These are phyloP conservation scores for Salix exigua DNA, from an alignment of 345 rosid species.

Conservation along the genomic window DNA sequence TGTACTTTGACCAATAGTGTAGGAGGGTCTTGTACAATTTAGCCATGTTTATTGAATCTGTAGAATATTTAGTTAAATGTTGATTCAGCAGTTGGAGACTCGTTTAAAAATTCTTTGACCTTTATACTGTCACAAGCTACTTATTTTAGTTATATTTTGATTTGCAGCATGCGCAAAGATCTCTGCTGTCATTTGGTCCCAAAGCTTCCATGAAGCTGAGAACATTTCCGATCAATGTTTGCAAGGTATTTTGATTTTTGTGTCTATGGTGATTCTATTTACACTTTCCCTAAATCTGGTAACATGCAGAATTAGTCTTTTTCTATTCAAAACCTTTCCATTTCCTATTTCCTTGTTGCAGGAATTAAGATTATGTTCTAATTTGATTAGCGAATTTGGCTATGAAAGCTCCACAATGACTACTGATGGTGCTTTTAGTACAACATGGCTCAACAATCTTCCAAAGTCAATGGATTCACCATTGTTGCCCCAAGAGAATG, in stretches of 20 bases:
- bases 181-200: constrained; percentile 89
- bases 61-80: too few relatives aligned
- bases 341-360: constrained; percentile 33
- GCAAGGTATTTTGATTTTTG: constrained; percentile 81
- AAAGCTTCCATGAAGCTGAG: constrained; percentile 73
- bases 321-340: not conserved
- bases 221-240: constrained; percentile 82
- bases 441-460: constrained; percentile 78
- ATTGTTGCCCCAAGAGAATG: constrained; percentile 52
- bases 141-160: constrained; percentile 22
- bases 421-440: constrained; percentile 68
- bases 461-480: constrained; percentile 53
- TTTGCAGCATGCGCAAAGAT: constrained; percentile 90
- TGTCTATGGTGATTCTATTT: constrained; percentile 6
- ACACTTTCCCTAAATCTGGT: not conserved
- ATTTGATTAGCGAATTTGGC: constrained; percentile 65
- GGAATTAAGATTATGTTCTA: constrained; percentile 77
- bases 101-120: not conserved
- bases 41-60: too few relatives aligned
- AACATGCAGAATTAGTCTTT: not conserved
- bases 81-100: too few relatives aligned
- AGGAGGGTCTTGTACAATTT: too few relatives aligned
- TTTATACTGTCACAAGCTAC: not conserved
- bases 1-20: too few relatives aligned
- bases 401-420: constrained; percentile 63